Base-by-base conservation (phyloP, 352 stramenopile genomes). In the Phytopythium oedochilum region DNA sequence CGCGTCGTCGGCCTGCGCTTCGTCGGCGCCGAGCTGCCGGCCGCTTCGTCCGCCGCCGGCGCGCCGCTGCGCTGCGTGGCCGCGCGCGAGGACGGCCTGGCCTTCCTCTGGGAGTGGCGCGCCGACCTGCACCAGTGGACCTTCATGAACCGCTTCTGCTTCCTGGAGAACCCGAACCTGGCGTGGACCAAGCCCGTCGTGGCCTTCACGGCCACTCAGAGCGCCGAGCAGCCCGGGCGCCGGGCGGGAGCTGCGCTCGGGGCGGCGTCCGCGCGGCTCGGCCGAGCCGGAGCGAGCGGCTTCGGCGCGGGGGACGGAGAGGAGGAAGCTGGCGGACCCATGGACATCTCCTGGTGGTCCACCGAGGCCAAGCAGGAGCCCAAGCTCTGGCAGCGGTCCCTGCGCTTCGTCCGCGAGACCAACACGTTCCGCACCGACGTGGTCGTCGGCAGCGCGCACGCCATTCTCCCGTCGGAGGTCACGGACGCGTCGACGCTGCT, bases 41-140 rank as follows among this genome's bases (percentile, higher is more conserved):
- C 45, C 5, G 43, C 38, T 20, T 61, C 63, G 18, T 25, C 64
- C 6, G 29, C 18, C 2, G 32, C 23, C 7, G 26, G 26, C 45
- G 25, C 43, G n/a, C 63, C 59, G 12, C 65, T 95, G 57, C 71
- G 86, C 34, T 95, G 83, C 59, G 60, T 95, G 0, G 72, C 93
- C 26, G 82, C 83, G 11, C 68, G 78, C 18, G 76, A 91, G 50
- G 86, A 95, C 54, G 86, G 86, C 25, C 77, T 87, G 68, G 81
- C 74, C 34, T 92, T 85, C 63, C 53, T 94, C 20, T 95, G 86
- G 86, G 83, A 96, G 47, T 96, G 86, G 86, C 73, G 83, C 38
- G 66, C 61, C 8, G 83, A 96, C 61, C 57, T 91, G 35, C 72
- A 83, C 50, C 75, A 83, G 50, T 96, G 83, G 86, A 83, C 77